Conservation (phyloP, 345 rosid genomes). For the Heritiera littoralis region DNA sequence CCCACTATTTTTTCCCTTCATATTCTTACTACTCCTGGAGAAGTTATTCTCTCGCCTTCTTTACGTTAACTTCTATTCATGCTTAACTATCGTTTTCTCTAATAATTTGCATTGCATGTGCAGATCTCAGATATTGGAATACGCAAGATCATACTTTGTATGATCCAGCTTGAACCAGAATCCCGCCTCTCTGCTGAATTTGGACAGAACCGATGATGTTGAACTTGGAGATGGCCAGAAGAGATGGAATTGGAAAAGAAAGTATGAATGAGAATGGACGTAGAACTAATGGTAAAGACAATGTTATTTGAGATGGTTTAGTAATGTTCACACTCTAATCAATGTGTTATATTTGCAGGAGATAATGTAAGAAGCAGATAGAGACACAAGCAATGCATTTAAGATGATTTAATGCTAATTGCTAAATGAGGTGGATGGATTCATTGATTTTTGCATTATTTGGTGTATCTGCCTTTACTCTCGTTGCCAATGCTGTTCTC, state of each 20-base stretch:
- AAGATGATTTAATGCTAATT: not conserved
- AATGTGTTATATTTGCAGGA: not conserved
- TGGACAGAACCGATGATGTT: not conserved
- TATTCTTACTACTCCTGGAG: no score
- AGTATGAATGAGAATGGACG: constrained; percentile 3
- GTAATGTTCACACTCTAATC: no score
- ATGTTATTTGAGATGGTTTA: constrained; percentile 4
- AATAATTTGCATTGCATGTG: no score
- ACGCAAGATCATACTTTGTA: no score
- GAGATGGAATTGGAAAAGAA: not conserved
- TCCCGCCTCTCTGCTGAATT: no score
- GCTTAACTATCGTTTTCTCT: no score
- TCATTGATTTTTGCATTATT: not conserved
- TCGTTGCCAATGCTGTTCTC: constrained; percentile 8
- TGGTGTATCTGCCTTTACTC: not conserved
- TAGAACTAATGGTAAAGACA: not conserved
- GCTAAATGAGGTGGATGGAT: constrained; percentile 1
- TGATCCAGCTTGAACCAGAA: no score
- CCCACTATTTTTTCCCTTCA: no score
- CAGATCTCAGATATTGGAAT: no score
- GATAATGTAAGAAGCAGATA: not conserved
- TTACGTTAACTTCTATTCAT: no score
- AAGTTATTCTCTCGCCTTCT: no score
- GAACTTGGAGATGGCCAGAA: not conserved
- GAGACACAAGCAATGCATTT: not conserved